phyloP scores from a whole-genome alignment of 1,139 yeast species.

The Chernovozyma aurita region DNA sequence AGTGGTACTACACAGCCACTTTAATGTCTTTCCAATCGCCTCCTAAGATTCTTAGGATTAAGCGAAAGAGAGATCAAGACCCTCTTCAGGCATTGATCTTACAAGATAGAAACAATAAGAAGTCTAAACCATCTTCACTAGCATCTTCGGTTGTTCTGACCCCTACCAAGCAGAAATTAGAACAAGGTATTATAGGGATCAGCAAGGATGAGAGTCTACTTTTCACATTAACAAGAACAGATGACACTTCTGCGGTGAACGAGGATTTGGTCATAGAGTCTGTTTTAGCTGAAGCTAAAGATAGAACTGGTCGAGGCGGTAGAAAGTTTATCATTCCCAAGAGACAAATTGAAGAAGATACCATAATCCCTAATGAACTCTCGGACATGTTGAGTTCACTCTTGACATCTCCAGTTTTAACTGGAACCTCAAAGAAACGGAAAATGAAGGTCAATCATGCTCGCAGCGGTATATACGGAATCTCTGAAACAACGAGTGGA shows the following conservation, averaged over 20 bases:
- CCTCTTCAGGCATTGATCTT: constrained; percentile 73
- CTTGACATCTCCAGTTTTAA: constrained; percentile 23
- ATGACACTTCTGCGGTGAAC: constrained; percentile 17
- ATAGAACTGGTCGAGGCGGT: constrained; percentile 9
- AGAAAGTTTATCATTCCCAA: constrained; percentile 34
- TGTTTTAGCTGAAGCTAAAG: constrained; percentile 14
- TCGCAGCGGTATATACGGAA: too few species aligned
- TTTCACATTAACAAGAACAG: constrained; percentile 64
- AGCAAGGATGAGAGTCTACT: constrained; percentile 23
- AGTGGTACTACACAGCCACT: too few species aligned
- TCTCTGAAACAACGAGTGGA: too few species aligned
- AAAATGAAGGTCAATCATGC: not conserved
- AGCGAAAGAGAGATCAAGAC: constrained; percentile 80
- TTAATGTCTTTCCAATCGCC: constrained; percentile 17
- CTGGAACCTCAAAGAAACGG: constrained; percentile 8
- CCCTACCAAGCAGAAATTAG: constrained; percentile 9
- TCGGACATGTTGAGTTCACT: constrained; percentile 65
- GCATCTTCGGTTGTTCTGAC: constrained; percentile 18
- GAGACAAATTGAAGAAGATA: constrained; percentile 35
- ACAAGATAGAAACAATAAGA: constrained; percentile 37
- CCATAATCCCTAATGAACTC: constrained; percentile 52
- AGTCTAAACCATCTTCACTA: constrained; percentile 42
- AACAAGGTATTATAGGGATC: constrained; percentile 9
- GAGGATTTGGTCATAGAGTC: constrained; percentile 19
- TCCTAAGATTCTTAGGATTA: constrained; percentile 71